These are phyloP conservation scores for Cladosporium sp. DNA, from an alignment of 2,329 filamentous ascomycete genomes.

Conservation along the genomic window DNA sequence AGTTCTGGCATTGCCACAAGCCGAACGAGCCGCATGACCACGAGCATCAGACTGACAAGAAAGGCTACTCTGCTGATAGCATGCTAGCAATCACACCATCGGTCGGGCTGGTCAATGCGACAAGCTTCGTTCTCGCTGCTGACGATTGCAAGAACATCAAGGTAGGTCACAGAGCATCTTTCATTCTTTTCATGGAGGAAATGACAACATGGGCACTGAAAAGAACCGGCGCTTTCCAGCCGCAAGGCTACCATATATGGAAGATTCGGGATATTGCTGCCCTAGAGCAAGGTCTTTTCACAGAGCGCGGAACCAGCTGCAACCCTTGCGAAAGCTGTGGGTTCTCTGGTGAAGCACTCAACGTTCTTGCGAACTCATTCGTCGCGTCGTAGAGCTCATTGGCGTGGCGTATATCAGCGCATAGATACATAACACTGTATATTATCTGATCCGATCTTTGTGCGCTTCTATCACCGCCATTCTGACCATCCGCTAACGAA, in stretches of 20 bases:
- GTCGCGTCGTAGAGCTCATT: conserved; percentile 32
- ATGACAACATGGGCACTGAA: conserved; percentile 26
- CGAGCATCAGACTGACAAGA: conserved; percentile 44
- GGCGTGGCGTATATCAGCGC: conserved; percentile 33
- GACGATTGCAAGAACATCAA: conserved; percentile 60
- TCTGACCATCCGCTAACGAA: not conserved
- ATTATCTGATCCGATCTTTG: not conserved
- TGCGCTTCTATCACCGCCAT: not conserved
- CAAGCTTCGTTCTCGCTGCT: conserved; percentile 70
- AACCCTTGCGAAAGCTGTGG: conserved; percentile 27
- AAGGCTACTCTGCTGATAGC: conserved; percentile 83
- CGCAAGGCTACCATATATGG: conserved; percentile 31
- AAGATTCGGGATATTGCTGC: conserved; percentile 39
- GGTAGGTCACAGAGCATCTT: conserved; percentile 40
- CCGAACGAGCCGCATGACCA: conserved; percentile 62
- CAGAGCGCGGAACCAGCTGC: conserved; percentile 25
- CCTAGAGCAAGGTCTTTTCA: conserved; percentile 33
- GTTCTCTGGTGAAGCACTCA: conserved; percentile 27
- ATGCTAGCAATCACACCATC: conserved; percentile 65
- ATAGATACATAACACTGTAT: conserved; percentile 35
- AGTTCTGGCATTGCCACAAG: conserved; percentile 99
- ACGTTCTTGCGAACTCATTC: conserved; percentile 35
- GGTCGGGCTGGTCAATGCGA: conserved; percentile 77
- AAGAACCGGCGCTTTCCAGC: conserved; percentile 41
- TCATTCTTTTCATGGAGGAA: conserved; percentile 1